Percentiles rank a stretch among this genome's conserved stretches.
Evolutionary conservation across 495 filamentous ascomycete species (phyloP).

Genomic region (Penicillium tannophilum): DNA sequence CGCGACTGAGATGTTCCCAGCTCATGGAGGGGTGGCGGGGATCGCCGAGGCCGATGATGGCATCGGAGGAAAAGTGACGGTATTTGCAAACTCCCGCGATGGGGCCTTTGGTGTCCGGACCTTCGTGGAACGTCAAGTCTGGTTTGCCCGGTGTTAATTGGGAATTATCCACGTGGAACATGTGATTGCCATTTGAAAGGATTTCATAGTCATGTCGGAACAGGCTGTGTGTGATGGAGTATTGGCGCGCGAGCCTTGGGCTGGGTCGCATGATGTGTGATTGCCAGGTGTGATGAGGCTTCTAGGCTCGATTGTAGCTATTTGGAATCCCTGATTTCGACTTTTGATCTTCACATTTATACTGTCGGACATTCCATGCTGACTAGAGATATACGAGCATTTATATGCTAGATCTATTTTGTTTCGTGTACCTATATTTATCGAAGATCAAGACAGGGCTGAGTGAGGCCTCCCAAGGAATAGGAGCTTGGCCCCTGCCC

Average conservation of each 20-base stretch:
- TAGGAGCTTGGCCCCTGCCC: too few species aligned
- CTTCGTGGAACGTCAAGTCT: constrained; percentile 37
- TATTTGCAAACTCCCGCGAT: constrained; percentile 36
- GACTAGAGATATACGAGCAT: too few species aligned
- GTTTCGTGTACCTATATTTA: too few species aligned
- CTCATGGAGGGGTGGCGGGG: constrained; percentile 22
- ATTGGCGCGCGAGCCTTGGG: constrained; percentile 8
- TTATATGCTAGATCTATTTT: too few species aligned
- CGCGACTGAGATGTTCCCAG: constrained; percentile 32
- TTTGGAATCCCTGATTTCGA: too few species aligned
- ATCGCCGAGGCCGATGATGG: constrained; percentile 37
- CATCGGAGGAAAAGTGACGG: constrained; percentile 36
- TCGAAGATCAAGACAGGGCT: too few species aligned
- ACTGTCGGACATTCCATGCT: too few species aligned
- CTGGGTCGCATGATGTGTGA: neutral
- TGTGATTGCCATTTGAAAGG: constrained; percentile 20
- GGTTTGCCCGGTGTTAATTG: constrained; percentile 30
- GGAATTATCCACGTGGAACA: constrained; percentile 36
- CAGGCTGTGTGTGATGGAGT: constrained; percentile 31
- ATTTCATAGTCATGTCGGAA: constrained; percentile 34
- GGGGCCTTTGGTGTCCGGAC: constrained; percentile 27
- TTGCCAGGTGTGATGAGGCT: neutral
- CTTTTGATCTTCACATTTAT: too few species aligned
- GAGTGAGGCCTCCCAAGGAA: too few species aligned
- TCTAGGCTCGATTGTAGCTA: too few species aligned